Evolutionary conservation across 208 protist species (phyloP), one percentile per base, ranked within the genome.

Genomic region (Crithidia thermophila): DNA sequence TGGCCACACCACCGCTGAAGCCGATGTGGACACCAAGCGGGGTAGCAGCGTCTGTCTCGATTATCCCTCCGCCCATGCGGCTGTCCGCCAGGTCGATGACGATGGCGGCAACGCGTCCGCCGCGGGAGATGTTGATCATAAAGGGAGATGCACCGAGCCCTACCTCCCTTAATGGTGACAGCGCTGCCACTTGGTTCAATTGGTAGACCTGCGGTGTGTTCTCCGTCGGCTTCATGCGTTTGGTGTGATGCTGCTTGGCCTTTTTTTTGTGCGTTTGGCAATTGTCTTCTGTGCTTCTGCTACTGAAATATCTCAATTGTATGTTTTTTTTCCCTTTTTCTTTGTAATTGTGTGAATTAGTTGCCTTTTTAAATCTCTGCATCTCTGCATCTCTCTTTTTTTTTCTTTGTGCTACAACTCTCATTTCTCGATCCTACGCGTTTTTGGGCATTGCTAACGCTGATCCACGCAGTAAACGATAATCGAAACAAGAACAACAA

Each of bases 21-120:
- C 69, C 52, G 43, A 57, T 69, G 16, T 69, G 62, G 50, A 52
- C 52, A 33, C 25, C n/a, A 3, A 34, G 59, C 23, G 55, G 52
- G 8, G 52, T 10, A 10, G 11, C 43, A 9, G 39, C 50, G 47
- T 52, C 28, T 7, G 28, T 51, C 18, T 36, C 69, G 4, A 64
- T 75, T 16, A 45, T 75, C 16, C 53, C 69, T 6, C 67, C 59
- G 14, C 68, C 68, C 10, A 27, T 65, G 34, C 69, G 69, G n/a
- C 64, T 51, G n/a, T 75, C 69, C 11, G 69, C 69, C 3, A 40
- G 55, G 20, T 67, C 45, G 8, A 49, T 75, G 53, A 75, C 69
- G 13, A 61, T 69, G 69, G 69, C 69, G 13, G 69, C 69, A 7
- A 47, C 64, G 43, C 43, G 69, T 14, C 45, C 5, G 2, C 33